A percentile compares a stretch with the other conserved stretches of the same genome.
Conservation (phyloP, 345 rosid genomes). For the Eucalyptus polyanthemos region DNA sequence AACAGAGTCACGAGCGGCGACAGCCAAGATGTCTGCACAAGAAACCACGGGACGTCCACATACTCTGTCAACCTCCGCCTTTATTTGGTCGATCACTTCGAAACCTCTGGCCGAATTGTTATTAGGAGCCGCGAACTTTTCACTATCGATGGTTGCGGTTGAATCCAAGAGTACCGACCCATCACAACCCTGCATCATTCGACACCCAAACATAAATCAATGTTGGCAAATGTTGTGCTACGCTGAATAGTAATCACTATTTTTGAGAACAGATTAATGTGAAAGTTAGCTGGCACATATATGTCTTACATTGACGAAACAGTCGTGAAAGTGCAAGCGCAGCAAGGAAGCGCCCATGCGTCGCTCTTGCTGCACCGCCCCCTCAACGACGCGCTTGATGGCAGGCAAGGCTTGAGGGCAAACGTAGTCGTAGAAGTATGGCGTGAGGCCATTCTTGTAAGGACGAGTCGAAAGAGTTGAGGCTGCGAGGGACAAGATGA, state of each 20-base stretch:
- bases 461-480: not conserved
- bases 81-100: conserved; percentile 46
- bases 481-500: not conserved
- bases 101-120: conserved; percentile 38
- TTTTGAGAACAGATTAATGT: not conserved
- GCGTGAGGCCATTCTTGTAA: conserved; percentile 8
- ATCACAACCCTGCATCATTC: conserved; percentile 52
- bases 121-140: conserved; percentile 30
- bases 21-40: conserved; percentile 51
- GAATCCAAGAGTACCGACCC: conserved; percentile 50
- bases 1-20: conserved; percentile 48
- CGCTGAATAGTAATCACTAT: not conserved
- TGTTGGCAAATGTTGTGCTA: not conserved
- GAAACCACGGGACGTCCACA: conserved; percentile 43
- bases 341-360: conserved; percentile 47
- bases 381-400: conserved; percentile 12
- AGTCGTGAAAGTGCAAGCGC: conserved; percentile 55
- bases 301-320: conserved; percentile 35
- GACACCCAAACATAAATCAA: not conserved
- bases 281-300: not conserved
- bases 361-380: conserved; percentile 17
- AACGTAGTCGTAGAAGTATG: conserved; percentile 27
- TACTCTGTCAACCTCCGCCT: conserved; percentile 28
- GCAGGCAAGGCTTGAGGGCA: conserved; percentile 41
- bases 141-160: conserved; percentile 30